phyloP scores from a whole-genome alignment of 2,329 filamentous ascomycete species.

The Clonostachys rosea region DNA sequence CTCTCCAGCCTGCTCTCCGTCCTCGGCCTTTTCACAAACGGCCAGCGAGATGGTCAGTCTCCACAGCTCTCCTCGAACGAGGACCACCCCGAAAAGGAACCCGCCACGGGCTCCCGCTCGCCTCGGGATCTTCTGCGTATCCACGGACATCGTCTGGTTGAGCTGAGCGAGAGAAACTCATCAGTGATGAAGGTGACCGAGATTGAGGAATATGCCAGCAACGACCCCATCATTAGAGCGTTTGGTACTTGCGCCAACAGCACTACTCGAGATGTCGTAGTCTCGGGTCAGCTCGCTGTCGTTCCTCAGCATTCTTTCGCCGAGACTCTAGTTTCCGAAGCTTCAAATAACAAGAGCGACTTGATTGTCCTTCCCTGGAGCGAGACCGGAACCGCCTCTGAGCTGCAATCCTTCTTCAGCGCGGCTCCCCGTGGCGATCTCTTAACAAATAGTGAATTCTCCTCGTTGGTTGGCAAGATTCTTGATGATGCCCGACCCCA shows the following conservation, averaged over 20 bases:
- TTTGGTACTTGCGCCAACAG: conserved; percentile 86
- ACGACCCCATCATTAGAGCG: conserved; percentile 84
- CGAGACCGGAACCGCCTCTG: conserved; percentile 65
- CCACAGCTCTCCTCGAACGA: conserved; percentile 2
- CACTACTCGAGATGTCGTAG: conserved; percentile 70
- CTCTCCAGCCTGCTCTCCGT: conserved; percentile 19
- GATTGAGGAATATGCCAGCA: conserved; percentile 64
- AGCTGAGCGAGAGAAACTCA: conserved; percentile 60
- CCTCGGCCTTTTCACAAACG: conserved; percentile 62
- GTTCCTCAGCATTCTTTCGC: conserved; percentile 75
- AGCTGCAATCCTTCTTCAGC: conserved; percentile 48
- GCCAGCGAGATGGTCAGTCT: conserved; percentile 15
- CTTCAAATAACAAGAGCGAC: conserved; percentile 65
- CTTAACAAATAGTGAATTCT: no score
- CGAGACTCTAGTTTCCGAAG: conserved; percentile 68
- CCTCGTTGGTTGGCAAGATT: no score
- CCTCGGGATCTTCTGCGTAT: conserved; percentile 83
- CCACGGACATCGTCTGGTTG: conserved; percentile 87
- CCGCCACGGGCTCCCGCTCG: conserved; percentile 40
- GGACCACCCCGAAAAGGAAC: conserved; percentile 6
- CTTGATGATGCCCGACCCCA: no score
- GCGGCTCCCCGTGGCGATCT: no score
- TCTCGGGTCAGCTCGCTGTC: conserved; percentile 79
- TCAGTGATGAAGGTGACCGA: conserved; percentile 56
- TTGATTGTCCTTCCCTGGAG: conserved; percentile 87